phyloP scores from a whole-genome alignment of 2,329 filamentous ascomycete species.

The Paraphoma sp. region DNA sequence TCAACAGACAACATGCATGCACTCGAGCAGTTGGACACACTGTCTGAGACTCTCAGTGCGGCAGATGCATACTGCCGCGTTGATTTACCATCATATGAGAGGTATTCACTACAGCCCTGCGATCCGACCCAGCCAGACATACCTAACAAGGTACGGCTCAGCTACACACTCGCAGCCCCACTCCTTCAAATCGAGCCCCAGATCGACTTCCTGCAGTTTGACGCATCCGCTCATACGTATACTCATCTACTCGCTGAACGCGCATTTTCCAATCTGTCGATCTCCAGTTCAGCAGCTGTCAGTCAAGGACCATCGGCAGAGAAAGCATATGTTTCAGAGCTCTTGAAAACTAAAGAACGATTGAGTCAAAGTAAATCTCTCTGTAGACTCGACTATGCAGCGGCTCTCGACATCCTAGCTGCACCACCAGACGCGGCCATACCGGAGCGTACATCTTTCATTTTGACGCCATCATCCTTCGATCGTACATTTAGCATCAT shows the following conservation, averaged over 20 bases:
- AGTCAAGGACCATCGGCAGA: conserved; percentile 14
- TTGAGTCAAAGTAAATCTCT: conserved; percentile 27
- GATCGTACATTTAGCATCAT: conserved; percentile 73
- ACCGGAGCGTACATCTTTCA: conserved; percentile 41
- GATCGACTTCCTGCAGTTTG: conserved; percentile 53
- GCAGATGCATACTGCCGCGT: conserved; percentile 66
- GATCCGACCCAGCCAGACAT: conserved; percentile 71
- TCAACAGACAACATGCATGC: conserved; percentile 10
- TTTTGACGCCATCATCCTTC: conserved; percentile 74
- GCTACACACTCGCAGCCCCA: conserved; percentile 61
- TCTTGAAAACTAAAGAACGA: conserved; percentile 37
- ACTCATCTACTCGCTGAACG: conserved; percentile 28
- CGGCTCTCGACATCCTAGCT: conserved; percentile 61
- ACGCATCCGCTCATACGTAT: conserved; percentile 41
- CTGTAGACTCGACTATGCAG: conserved; percentile 50
- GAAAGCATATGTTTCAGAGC: conserved; percentile 27
- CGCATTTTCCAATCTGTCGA: conserved; percentile 5
- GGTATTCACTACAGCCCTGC: conserved; percentile 53
- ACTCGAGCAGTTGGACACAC: conserved; percentile 60
- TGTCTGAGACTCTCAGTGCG: conserved; percentile 68
- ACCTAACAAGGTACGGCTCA: conserved; percentile 58
- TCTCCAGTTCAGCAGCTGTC: too few species aligned
- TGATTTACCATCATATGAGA: conserved; percentile 51
- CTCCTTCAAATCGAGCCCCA: conserved; percentile 60
- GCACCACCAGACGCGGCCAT: conserved; percentile 37